A percentile compares a stretch with the other conserved stretches of the same genome.
phyloP scores from a whole-genome alignment of 192 early-diverging fungal genomes.

The Linnemannia exigua region DNA sequence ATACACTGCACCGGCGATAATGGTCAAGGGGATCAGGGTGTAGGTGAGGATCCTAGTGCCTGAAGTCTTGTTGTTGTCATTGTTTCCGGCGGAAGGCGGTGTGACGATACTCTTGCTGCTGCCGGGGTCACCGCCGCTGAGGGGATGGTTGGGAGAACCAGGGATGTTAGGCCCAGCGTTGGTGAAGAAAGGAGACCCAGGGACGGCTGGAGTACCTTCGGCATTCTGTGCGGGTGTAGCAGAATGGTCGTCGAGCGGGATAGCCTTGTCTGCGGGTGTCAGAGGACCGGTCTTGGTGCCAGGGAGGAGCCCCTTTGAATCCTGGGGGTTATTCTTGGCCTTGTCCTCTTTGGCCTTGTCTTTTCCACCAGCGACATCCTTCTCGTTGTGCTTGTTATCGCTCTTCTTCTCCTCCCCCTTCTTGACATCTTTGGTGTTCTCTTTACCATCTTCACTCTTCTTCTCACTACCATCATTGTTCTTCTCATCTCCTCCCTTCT shows the following conservation, averaged over 20 bases:
- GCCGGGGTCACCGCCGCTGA: not conserved
- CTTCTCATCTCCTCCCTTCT: not conserved
- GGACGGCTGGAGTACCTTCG: not conserved
- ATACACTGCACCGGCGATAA: conserved; percentile 33
- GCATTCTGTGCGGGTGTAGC: not conserved
- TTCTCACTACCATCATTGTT: not conserved
- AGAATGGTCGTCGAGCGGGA: not conserved
- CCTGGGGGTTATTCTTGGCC: not conserved
- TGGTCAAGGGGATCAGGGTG: conserved; percentile 31
- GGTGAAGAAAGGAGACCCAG: conserved; percentile 13
- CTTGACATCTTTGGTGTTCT: not conserved
- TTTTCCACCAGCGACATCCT: not conserved
- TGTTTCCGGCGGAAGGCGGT: not conserved
- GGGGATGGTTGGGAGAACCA: not conserved
- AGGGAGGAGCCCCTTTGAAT: not conserved
- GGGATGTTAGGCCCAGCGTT: not conserved
- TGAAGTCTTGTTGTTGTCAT: not conserved
- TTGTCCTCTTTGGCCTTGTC: not conserved
- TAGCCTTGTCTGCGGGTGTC: not conserved
- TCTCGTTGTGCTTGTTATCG: not conserved
- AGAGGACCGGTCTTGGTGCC: not conserved
- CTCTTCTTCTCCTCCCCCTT: not conserved
- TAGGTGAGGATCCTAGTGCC: conserved; percentile 20
- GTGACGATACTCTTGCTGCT: not conserved
- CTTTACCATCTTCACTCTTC: not conserved